Conservation (phyloP, 208 protist genomes). For the Acanthamoeba sp. region DNA sequence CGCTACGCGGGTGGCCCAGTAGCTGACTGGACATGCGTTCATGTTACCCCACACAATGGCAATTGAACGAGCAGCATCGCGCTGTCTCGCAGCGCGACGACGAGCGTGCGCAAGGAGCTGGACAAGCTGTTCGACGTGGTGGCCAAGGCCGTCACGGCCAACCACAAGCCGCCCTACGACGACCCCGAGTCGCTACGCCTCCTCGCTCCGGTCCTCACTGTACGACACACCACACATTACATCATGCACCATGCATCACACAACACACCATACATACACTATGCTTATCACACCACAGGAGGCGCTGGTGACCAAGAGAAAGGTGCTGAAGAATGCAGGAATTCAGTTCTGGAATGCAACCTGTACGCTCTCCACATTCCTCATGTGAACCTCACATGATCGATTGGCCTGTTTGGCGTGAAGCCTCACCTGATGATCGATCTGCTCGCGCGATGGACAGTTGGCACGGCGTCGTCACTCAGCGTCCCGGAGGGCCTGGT, state of each 20-base stretch:
- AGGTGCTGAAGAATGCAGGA: background rate
- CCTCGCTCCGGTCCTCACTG: background rate
- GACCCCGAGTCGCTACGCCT: background rate
- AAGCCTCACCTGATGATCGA: too few relatives aligned
- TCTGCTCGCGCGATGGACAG: background rate
- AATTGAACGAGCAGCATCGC: background rate
- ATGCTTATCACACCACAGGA: background rate
- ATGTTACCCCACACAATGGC: background rate
- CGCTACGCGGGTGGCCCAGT: background rate
- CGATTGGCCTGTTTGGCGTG: too few relatives aligned
- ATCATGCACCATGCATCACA: too few relatives aligned
- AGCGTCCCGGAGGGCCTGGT: background rate
- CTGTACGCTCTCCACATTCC: background rate
- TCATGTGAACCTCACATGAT: background rate
- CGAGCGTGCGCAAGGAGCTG: background rate
- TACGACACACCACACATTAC: background rate
- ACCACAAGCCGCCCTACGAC: constrained; percentile 15
- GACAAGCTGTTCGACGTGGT: constrained; percentile 50
- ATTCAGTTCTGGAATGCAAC: constrained; percentile 40
- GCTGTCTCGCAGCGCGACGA: background rate
- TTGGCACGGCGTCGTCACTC: background rate
- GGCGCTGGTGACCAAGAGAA: background rate
- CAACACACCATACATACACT: too few relatives aligned
- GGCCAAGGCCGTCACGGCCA: background rate
- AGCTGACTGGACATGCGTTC: background rate